Conservation (phyloP, 208 protist species). For the Trypanosomatidae sp. region DNA sequence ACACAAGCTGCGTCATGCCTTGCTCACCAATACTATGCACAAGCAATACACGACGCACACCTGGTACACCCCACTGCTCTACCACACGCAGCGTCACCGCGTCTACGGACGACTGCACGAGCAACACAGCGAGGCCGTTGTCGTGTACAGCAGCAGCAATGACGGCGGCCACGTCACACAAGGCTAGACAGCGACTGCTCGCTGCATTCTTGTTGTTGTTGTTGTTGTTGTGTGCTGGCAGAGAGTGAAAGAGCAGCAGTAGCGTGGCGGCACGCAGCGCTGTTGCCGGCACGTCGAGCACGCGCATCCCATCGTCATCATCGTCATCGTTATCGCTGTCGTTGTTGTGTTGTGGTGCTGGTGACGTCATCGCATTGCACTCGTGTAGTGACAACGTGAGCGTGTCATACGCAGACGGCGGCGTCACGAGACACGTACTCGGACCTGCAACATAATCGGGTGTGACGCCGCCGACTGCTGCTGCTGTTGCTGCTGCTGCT, state of each 20-base stretch:
- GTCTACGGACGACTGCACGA: slow-evolving; percentile 20
- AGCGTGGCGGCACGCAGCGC: slow-evolving; percentile 10
- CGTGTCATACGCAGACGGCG: background rate
- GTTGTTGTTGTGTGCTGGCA: slow-evolving; percentile 3
- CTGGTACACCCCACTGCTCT: slow-evolving; percentile 25
- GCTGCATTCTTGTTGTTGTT: no score
- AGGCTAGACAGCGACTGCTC: no score
- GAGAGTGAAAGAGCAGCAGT: slow-evolving; percentile 23
- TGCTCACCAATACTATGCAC: slow-evolving; percentile 27
- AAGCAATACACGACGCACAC: slow-evolving; percentile 21
- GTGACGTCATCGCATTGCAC: no score
- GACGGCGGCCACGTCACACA: no score
- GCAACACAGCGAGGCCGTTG: slow-evolving; percentile 19
- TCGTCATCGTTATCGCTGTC: no score
- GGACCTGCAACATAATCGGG: slow-evolving; percentile 1
- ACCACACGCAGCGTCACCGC: slow-evolving; percentile 12
- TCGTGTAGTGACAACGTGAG: slow-evolving; percentile 1
- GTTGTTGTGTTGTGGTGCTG: no score
- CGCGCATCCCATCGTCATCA: background rate
- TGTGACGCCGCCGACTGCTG: no score
- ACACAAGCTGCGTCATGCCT: slow-evolving; percentile 26
- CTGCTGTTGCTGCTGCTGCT: no score
- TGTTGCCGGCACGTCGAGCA: slow-evolving; percentile 4
- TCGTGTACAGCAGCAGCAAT: no score
- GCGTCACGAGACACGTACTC: slow-evolving; percentile 13